These are phyloP conservation scores for Castanea mollissima DNA, from an alignment of 306 rosid genomes.

Conservation along the genomic window DNA sequence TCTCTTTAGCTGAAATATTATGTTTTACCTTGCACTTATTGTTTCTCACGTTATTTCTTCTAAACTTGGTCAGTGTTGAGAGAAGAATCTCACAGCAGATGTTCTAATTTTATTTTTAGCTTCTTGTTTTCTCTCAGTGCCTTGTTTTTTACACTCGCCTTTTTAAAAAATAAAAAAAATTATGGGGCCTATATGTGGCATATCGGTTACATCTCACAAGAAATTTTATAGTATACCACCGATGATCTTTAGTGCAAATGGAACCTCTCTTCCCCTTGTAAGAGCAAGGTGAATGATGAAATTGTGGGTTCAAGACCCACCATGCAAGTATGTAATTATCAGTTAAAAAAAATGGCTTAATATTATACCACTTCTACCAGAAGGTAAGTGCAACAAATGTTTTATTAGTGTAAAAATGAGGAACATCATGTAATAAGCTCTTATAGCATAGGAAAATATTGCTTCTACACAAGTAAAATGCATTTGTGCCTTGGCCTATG, in stretches of 20 bases:
- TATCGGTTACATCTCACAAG: too few species aligned
- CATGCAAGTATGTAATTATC: too few species aligned
- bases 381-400: constrained; percentile 2
- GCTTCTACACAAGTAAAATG: constrained; percentile 7
- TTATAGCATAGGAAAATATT: background rate
- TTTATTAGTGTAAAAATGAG: background rate
- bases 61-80: background rate
- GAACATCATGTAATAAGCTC: background rate
- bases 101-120: background rate
- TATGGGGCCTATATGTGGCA: too few species aligned
- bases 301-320: too few species aligned
- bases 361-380: background rate
- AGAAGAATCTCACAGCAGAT: constrained; percentile 2
- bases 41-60: background rate
- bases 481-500: background rate
- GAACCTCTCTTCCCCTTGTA: too few species aligned
- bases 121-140: background rate
- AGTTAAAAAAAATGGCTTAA: too few species aligned
- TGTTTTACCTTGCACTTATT: background rate
- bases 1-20: background rate
- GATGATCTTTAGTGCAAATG: too few species aligned
- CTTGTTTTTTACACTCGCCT: background rate
- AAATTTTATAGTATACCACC: too few species aligned
- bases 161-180: too few species aligned
- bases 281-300: too few species aligned